Evolutionary conservation across 2,329 filamentous ascomycete species (phyloP).

Genomic region (Claviceps africana): DNA sequence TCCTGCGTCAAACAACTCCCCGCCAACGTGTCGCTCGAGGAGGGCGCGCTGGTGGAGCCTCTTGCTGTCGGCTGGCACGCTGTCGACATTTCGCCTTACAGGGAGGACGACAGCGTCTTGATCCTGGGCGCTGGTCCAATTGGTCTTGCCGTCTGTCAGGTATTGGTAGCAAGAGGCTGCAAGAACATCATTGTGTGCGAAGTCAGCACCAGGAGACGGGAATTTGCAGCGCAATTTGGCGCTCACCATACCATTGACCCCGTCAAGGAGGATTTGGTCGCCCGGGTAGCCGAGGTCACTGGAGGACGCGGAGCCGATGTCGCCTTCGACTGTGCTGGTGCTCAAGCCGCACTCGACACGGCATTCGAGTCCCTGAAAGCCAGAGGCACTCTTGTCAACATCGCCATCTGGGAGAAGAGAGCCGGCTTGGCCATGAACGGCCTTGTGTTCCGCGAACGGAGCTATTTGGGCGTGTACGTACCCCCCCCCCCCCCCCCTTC

Average conservation of each 20-base stretch:
- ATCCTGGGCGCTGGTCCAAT: constrained; percentile 38
- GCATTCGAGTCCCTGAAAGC: constrained; percentile 35
- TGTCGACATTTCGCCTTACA: constrained; percentile 29
- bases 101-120: constrained; percentile 27
- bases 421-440: constrained; percentile 10
- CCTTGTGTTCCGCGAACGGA: constrained; percentile 11
- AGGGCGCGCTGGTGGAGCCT: constrained; percentile 39
- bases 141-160: constrained; percentile 31
- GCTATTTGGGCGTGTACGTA: constrained; percentile 12
- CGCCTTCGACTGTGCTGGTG: constrained; percentile 48
- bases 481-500: too few species aligned
- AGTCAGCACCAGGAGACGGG: constrained; percentile 24
- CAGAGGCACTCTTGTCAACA: constrained; percentile 45
- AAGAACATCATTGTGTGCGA: constrained; percentile 33
- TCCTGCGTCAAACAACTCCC: constrained; percentile 36
- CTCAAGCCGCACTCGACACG: constrained; percentile 31
- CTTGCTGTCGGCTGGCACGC: constrained; percentile 32
- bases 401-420: constrained; percentile 49
- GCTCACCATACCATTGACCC: constrained; percentile 30
- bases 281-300: constrained; percentile 30
- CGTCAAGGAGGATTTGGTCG: constrained; percentile 30
- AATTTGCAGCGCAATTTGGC: constrained; percentile 29
- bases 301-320: constrained; percentile 38
- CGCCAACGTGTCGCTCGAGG: constrained; percentile 32
- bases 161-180: constrained; percentile 31